phyloP scores from a whole-genome alignment of 164 flowering plant genomes.

The Dillenia suffruticosa region DNA sequence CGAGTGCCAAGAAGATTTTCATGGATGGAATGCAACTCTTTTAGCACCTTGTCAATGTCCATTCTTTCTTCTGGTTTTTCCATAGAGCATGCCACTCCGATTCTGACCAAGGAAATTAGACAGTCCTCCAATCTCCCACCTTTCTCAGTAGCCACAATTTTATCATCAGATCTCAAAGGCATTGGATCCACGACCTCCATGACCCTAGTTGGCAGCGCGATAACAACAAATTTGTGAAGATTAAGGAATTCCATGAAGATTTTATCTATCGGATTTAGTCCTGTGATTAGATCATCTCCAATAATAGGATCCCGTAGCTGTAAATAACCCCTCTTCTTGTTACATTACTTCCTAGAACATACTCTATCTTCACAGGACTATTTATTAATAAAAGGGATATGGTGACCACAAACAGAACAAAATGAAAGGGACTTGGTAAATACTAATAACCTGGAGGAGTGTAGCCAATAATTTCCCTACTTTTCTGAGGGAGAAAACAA shows the following conservation, averaged over 20 bases:
- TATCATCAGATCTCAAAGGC: neutral
- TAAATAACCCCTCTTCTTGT: conserved; percentile 14
- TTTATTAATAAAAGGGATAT: neutral
- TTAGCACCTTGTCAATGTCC: no score
- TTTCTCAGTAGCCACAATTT: neutral
- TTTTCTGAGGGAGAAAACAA: conserved; percentile 1
- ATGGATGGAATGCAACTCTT: no score
- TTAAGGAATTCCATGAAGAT: conserved; percentile 9
- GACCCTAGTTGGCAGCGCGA: conserved; percentile 2
- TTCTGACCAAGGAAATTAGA: no score
- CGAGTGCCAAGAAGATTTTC: no score
- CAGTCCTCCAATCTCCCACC: no score
- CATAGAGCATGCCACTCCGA: no score
- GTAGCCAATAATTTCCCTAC: conserved; percentile 14
- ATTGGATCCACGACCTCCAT: conserved; percentile 1
- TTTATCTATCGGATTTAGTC: conserved; percentile 14
- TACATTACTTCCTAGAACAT: conserved; percentile 14
- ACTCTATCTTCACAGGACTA: conserved; percentile 1
- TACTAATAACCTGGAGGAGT: conserved; percentile 21
- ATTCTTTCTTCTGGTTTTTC: no score
- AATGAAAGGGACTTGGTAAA: neutral
- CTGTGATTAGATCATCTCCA: conserved; percentile 17
- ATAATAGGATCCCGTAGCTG: conserved; percentile 19
- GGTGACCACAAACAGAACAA: neutral
- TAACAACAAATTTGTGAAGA: conserved; percentile 3